phyloP scores from a whole-genome alignment of 2,329 filamentous ascomycete species.

The Alternaria triticina region DNA sequence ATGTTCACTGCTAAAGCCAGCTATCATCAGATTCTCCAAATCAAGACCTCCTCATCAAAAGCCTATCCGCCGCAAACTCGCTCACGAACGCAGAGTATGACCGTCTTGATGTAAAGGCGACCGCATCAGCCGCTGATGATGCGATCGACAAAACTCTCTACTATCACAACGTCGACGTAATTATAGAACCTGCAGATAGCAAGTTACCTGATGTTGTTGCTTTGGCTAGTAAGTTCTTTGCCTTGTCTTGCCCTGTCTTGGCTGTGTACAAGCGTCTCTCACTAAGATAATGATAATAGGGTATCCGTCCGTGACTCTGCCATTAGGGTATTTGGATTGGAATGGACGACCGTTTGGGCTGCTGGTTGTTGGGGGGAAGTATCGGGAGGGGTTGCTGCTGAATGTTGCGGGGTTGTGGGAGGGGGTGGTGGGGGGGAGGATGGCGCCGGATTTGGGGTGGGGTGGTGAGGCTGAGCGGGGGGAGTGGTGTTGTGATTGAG shows the following conservation, averaged over 20 bases:
- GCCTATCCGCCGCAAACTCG: fast-evolving
- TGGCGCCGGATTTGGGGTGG: too few species aligned
- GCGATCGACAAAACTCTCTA: background rate
- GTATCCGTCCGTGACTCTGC: background rate
- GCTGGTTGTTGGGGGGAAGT: background rate
- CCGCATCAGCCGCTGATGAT: fast-evolving
- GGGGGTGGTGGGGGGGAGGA: too few species aligned
- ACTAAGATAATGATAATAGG: too few species aligned
- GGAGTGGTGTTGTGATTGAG: too few species aligned
- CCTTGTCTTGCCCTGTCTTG: background rate
- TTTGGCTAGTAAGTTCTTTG: background rate
- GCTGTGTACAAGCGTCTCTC: too few species aligned
- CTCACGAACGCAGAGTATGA: background rate
- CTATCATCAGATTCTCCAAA: fast-evolving
- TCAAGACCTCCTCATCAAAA: background rate
- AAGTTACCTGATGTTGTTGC: background rate
- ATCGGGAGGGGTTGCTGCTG: fast-evolving
- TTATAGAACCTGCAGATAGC: background rate
- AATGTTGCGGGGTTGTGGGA: background rate
- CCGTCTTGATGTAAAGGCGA: background rate
- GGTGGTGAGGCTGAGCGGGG: too few species aligned
- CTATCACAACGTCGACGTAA: background rate
- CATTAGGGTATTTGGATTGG: background rate
- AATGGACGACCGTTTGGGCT: background rate
- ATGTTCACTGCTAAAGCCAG: background rate